Percentiles rank a stretch among this genome's conserved stretches.
phyloP scores from a whole-genome alignment of 2,329 filamentous ascomycete genomes.

The Byssoonygena ceratinophila region DNA sequence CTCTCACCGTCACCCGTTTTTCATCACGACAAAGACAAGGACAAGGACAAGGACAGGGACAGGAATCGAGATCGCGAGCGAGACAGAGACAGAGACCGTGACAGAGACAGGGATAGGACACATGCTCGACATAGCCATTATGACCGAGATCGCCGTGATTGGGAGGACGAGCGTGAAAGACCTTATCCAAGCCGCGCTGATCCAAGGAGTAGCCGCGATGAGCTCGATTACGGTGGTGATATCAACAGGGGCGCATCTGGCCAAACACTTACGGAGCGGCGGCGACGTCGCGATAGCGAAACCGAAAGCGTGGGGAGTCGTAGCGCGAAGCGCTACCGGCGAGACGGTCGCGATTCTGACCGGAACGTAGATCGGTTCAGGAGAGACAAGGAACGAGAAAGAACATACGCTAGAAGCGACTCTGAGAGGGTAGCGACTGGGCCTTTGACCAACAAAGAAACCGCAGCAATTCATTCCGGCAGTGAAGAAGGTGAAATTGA shows the following conservation, averaged over 20 bases:
- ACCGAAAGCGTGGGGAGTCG: constrained; percentile 50
- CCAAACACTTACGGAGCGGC: constrained; percentile 48
- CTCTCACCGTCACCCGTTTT: constrained; percentile 41
- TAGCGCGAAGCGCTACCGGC: constrained; percentile 49
- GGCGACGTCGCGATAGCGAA: constrained; percentile 69
- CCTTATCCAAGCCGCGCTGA: constrained; percentile 73
- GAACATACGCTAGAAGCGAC: not conserved
- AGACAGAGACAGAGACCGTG: constrained; percentile 34
- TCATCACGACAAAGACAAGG: constrained; percentile 26
- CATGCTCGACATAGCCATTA: constrained; percentile 27
- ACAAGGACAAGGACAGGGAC: constrained; percentile 20
- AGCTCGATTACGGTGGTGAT: constrained; percentile 70
- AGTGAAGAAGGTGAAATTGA: constrained; percentile 98
- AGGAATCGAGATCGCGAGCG: constrained; percentile 26
- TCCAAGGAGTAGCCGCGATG: constrained; percentile 67
- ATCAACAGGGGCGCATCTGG: constrained; percentile 47
- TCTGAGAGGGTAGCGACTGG: constrained; percentile 22
- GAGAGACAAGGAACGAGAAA: constrained; percentile 25
- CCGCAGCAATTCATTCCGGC: constrained; percentile 56
- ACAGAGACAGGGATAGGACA: constrained; percentile 35
- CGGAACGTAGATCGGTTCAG: constrained; percentile 25
- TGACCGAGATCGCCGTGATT: constrained; percentile 74
- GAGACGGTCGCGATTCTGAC: constrained; percentile 33
- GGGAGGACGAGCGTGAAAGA: constrained; percentile 82
- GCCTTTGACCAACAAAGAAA: constrained; percentile 20